Evolutionary conservation across 2,329 filamentous ascomycete species (phyloP).

Genomic region (Cyphellophora europaea): DNA sequence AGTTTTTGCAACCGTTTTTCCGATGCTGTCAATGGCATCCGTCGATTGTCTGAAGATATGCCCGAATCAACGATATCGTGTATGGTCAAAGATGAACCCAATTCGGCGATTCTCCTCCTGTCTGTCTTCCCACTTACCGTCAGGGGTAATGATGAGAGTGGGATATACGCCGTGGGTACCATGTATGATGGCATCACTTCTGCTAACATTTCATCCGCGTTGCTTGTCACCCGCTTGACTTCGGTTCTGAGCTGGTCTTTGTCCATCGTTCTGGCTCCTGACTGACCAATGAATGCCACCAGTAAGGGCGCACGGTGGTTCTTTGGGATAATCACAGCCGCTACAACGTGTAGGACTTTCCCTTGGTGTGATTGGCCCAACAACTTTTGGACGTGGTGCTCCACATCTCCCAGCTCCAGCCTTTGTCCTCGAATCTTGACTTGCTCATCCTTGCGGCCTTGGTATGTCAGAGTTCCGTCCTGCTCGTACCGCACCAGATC

Average conservation of each 20-base stretch:
- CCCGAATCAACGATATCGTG: constrained; percentile 21
- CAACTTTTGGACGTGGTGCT: no score
- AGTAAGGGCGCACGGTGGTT: constrained; percentile 34
- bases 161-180: constrained; percentile 27
- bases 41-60: background rate
- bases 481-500: constrained; percentile 30
- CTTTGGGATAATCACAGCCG: constrained; percentile 40
- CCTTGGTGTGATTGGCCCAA: no score
- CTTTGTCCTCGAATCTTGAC: constrained; percentile 34
- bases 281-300: constrained; percentile 31
- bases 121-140: constrained; percentile 25
- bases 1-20: constrained; percentile 9
- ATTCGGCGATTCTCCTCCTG: constrained; percentile 19
- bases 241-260: constrained; percentile 21
- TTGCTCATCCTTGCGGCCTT: constrained; percentile 30
- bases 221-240: constrained; percentile 6
- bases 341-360: constrained; percentile 28
- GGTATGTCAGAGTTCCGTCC: constrained; percentile 28
- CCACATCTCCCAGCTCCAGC: constrained; percentile 33
- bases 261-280: constrained; percentile 24
- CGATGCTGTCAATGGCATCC: constrained; percentile 11
- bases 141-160: constrained; percentile 24
- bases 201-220: constrained; percentile 36
- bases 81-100: constrained; percentile 21
- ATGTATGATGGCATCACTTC: constrained; percentile 23